Conservation (phyloP, 345 rosid species). For the Euphorbia peplus region DNA sequence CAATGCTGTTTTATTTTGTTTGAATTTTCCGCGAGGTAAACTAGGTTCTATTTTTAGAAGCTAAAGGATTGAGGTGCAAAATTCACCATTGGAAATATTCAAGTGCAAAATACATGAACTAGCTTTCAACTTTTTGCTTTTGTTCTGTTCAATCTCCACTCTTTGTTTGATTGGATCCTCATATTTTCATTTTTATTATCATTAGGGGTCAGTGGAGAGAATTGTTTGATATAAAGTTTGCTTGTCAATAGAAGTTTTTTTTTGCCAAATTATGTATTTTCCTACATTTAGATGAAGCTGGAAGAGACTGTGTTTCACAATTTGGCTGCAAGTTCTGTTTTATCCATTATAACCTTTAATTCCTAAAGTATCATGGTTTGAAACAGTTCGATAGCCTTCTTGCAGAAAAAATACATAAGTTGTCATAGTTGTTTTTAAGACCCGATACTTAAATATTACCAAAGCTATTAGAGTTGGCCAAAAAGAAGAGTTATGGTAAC, state of each 20-base stretch:
- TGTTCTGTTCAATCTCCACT: not conserved
- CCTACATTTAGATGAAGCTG: not conserved
- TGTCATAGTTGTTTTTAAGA: not conserved
- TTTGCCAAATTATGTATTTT: constrained; percentile 3
- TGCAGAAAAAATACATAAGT: not conserved
- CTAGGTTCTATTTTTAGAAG: not conserved
- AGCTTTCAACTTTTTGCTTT: not conserved
- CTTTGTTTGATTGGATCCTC: not conserved
- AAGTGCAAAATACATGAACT: not conserved
- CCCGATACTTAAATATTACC: not conserved
- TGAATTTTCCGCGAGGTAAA: not conserved
- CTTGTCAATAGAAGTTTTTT: constrained; percentile 1
- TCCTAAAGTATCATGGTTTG: not conserved
- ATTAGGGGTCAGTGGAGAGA: not conserved
- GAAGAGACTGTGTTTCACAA: not conserved
- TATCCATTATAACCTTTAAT: not conserved
- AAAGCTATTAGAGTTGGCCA: not conserved
- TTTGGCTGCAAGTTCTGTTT: not conserved
- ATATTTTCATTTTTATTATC: not conserved
- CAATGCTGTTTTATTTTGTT: not conserved
- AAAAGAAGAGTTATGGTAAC: not conserved
- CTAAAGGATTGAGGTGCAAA: not conserved
- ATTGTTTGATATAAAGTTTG: not conserved
- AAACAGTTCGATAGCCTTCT: not conserved
- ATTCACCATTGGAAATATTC: not conserved